Percentiles rank a stretch among this genome's conserved stretches.
Conservation (phyloP, 2,329 filamentous ascomycete species). For the Pestalotiopsis sp. region DNA sequence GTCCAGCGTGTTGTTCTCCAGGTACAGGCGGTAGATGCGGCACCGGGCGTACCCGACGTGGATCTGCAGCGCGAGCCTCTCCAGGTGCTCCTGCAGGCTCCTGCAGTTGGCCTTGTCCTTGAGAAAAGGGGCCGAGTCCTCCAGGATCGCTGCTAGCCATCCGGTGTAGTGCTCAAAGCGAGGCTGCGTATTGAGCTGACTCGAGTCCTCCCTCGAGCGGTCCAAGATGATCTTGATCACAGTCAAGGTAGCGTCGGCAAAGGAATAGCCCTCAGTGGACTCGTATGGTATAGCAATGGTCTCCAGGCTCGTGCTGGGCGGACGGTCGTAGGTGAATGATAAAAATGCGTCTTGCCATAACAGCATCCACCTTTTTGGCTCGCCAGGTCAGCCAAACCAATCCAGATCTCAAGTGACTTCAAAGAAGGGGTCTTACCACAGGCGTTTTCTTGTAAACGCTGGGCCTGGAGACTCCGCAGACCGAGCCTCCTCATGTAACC, state of each 20-base stretch:
- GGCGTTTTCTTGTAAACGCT: neutral
- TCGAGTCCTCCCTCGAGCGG: conserved; percentile 4
- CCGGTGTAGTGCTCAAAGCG: conserved; percentile 2
- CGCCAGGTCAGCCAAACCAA: neutral
- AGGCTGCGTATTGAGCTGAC: neutral
- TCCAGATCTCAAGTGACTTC: neutral
- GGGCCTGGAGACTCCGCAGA: neutral
- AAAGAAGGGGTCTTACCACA: neutral
- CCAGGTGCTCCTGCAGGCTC: neutral
- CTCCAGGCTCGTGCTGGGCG: neutral
- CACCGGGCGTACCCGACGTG: conserved; percentile 2
- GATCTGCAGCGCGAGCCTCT: conserved; percentile 1
- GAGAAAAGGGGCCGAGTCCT: conserved; percentile 1
- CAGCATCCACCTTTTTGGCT: conserved; percentile 1
- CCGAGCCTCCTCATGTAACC: neutral
- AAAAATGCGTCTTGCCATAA: conserved; percentile 5
- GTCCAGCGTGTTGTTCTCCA: neutral
- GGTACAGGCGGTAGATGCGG: neutral
- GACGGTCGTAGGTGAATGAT: conserved; percentile 5
- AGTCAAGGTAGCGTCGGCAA: conserved; percentile 3
- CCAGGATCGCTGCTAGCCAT: neutral
- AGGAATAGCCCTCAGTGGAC: neutral
- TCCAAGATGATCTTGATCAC: conserved; percentile 5
- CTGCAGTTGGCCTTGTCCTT: neutral
- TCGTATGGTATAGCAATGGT: conserved; percentile 1